A percentile compares a stretch with the other conserved stretches of the same genome.
These are phyloP conservation scores for Trichoderma arundinaceum DNA, from an alignment of 2,329 filamentous ascomycete genomes.

Conservation along the genomic window DNA sequence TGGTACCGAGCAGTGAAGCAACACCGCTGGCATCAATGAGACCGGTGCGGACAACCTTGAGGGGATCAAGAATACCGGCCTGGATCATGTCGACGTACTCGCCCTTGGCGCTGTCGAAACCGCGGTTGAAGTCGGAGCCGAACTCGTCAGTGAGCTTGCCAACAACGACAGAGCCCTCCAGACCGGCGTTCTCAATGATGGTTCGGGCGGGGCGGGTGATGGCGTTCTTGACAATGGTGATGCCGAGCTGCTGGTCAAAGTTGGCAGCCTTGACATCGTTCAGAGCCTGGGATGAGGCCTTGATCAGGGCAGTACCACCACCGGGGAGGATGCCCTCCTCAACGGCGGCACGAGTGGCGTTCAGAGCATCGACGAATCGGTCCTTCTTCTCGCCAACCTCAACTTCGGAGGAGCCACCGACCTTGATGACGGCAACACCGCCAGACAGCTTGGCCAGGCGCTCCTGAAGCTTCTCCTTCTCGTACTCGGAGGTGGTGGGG, in stretches of 20 bases:
- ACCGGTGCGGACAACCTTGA: conserved; percentile 98
- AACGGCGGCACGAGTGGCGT: conserved; percentile 96
- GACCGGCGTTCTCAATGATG: conserved; percentile 96
- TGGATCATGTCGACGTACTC: conserved; percentile 99
- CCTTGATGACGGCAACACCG: conserved; percentile 99
- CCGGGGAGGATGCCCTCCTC: conserved; percentile 99
- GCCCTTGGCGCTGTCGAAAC: conserved; percentile 94
- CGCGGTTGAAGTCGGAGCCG: conserved; percentile 93
- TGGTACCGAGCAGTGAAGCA: conserved; percentile 94
- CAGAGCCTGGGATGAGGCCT: conserved; percentile 91
- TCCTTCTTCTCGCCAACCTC: conserved; percentile 99
- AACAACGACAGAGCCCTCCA: conserved; percentile 94
- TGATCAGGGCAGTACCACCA: conserved; percentile 96
- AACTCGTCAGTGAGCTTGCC: conserved; percentile 98
- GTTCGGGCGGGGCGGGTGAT: conserved; percentile 94
- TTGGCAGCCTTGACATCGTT: conserved; percentile 83
- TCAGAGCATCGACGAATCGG: conserved; percentile 96
- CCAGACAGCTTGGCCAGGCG: conserved; percentile 98
- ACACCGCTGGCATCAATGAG: conserved; percentile 95
- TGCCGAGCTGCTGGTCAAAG: conserved; percentile 99
- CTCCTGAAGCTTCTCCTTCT: conserved; percentile 99
- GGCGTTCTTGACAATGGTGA: conserved; percentile 96
- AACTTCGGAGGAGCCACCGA: conserved; percentile 95
- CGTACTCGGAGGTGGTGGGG: conserved; percentile 94
- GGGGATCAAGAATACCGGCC: conserved; percentile 95